A percentile compares a stretch with the other conserved stretches of the same genome.
phyloP scores from a whole-genome alignment of 495 filamentous ascomycete genomes.

The Letharia lupina region DNA sequence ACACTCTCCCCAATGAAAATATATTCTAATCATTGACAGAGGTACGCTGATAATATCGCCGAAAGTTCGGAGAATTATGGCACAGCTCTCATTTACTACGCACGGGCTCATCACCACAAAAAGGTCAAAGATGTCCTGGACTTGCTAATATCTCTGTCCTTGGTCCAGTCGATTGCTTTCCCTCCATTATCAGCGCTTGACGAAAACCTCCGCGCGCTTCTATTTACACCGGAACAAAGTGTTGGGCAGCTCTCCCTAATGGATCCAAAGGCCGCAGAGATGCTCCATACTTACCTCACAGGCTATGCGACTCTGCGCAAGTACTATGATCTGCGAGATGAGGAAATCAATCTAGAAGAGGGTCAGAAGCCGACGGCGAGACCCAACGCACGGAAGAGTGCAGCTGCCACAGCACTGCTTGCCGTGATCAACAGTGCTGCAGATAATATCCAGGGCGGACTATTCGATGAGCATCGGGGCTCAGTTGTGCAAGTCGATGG shows the following conservation, averaged over 20 bases:
- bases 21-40: constrained; percentile 39
- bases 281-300: constrained; percentile 74
- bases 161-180: constrained; percentile 72
- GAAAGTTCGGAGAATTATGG: constrained; percentile 65
- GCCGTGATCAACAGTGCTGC: constrained; percentile 74
- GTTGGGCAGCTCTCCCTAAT: constrained; percentile 54
- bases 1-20: constrained; percentile 6
- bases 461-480: constrained; percentile 69
- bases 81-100: constrained; percentile 74
- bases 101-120: constrained; percentile 60
- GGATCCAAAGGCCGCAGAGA: constrained; percentile 68
- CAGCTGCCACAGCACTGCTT: constrained; percentile 62
- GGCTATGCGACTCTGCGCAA: constrained; percentile 82
- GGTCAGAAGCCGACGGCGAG: constrained; percentile 39
- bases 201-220: constrained; percentile 51
- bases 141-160: constrained; percentile 75
- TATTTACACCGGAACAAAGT: constrained; percentile 56
- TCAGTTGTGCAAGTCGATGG: constrained; percentile 80
- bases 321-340: constrained; percentile 81
- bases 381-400: constrained; percentile 48
- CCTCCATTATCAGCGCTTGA: constrained; percentile 63
- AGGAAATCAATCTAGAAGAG: constrained; percentile 37
- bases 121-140: constrained; percentile 77
- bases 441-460: constrained; percentile 79
- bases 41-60: constrained; percentile 64